Percentiles rank a stretch among this genome's conserved stretches.
Conservation (phyloP, 352 stramenopile species). For the Phytophthora rubi region DNA sequence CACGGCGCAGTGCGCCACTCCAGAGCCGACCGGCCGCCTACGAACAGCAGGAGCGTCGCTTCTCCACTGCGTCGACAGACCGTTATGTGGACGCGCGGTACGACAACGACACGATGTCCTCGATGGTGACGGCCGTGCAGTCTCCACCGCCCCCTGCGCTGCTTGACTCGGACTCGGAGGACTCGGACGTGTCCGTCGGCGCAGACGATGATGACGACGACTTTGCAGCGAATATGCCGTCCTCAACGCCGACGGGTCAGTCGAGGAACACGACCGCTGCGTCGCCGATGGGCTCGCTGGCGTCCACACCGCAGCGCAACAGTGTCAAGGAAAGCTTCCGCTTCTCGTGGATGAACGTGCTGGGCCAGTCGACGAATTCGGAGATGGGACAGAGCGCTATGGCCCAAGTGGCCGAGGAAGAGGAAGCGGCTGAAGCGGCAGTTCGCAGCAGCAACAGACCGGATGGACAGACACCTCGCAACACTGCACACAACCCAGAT, state of each 20-base stretch:
- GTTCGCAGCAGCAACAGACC: neutral
- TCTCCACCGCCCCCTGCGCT: constrained; percentile 19
- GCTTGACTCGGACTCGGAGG: constrained; percentile 29
- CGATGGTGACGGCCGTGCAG: constrained; percentile 38
- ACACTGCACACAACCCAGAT: constrained; percentile 42
- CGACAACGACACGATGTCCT: constrained; percentile 34
- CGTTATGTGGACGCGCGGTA: constrained; percentile 27
- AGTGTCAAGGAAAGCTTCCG: constrained; percentile 55
- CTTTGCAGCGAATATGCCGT: constrained; percentile 9
- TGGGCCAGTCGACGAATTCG: constrained; percentile 56
- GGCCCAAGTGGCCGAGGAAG: constrained; percentile 37
- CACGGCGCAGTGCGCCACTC: constrained; percentile 10
- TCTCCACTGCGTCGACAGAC: constrained; percentile 30
- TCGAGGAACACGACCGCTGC: constrained; percentile 15
- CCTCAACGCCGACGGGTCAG: constrained; percentile 2
- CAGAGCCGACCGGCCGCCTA: constrained; percentile 8
- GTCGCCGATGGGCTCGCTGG: constrained; percentile 11
- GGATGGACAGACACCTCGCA: constrained; percentile 8
- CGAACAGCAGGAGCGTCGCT: constrained; percentile 17
- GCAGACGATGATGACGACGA: constrained; percentile 39
- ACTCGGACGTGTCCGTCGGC: constrained; percentile 40
- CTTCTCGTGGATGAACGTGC: constrained; percentile 70
- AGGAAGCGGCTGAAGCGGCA: constrained; percentile 14
- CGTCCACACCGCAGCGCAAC: constrained; percentile 28
- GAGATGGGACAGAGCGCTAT: constrained; percentile 37